Percentiles rank a stretch among this genome's conserved stretches.
These are phyloP conservation scores for Citrullus colocynthis DNA, from an alignment of 306 rosid species.

Conservation along the genomic window DNA sequence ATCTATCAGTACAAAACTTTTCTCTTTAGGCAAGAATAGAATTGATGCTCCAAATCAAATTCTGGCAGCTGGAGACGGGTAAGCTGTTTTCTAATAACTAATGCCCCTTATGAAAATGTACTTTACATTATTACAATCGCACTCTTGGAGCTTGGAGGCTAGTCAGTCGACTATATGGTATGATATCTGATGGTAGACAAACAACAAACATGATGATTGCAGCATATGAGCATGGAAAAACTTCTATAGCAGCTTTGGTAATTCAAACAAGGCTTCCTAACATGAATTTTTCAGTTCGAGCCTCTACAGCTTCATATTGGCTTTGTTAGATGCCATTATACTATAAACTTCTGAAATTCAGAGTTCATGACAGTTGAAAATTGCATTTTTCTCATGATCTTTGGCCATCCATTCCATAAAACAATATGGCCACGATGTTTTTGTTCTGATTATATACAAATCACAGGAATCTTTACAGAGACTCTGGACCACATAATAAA, in stretches of 20 bases:
- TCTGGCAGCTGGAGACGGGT: conserved; percentile 29
- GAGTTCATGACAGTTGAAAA: background rate
- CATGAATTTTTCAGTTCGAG: background rate
- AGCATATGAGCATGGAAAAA: conserved; percentile 25
- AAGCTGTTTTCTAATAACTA: conserved; percentile 14
- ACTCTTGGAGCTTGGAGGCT: conserved; percentile 30
- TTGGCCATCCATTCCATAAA: conserved; percentile 8
- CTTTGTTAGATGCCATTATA: background rate
- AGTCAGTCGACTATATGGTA: conserved; percentile 13
- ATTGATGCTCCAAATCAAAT: conserved; percentile 20
- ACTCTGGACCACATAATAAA: conserved; percentile 14
- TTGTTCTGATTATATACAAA: conserved; percentile 23
- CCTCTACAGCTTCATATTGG: background rate
- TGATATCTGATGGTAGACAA: conserved; percentile 23
- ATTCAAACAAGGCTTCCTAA: conserved; percentile 22
- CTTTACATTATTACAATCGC: conserved; percentile 14
- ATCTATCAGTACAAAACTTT: conserved; percentile 20
- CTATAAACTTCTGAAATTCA: background rate
- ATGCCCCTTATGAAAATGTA: conserved; percentile 9
- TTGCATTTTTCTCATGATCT: background rate
- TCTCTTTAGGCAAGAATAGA: conserved; percentile 24
- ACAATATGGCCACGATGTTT: conserved; percentile 10
- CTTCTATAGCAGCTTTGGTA: conserved; percentile 14
- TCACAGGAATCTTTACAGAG: conserved; percentile 20
- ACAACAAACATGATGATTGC: conserved; percentile 15